Evolutionary conservation across 768 basidiomycete species (phyloP), one percentile per base, ranked within the genome.

Genomic region (Hysterangium stoloniferum): DNA sequence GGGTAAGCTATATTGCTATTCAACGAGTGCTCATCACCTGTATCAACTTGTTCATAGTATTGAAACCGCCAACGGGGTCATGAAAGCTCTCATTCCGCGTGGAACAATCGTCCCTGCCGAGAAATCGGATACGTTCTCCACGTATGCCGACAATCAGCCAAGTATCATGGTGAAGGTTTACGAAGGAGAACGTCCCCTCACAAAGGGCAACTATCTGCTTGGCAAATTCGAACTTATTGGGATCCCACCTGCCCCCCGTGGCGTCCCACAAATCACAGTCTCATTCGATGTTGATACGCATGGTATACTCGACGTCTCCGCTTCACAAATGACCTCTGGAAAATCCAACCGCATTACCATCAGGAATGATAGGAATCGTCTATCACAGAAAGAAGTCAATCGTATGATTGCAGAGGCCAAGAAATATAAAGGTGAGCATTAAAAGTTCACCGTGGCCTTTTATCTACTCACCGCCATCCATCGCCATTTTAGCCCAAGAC

Each of bases 361-460:
- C 71, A 95, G 95, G 70, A 2, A 41, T 41, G 91, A 95, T 67
- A 93, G 92, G 73, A 91, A 90, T 38, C 88, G 94, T 71, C 81
- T 92, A 20, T 78, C 74, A 41, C 81, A 85, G 57, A 88, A 91
- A 55, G 88, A 96, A 54, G 95, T 96, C 54, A 93, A 95, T 62
- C 87, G 91, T 54, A 96, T 95, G 93, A 86, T 96, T 51, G 78
- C 73, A 28, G 93, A 96, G 59, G 92, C 91, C 4, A 91, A 97
- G 75, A 83, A 92, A 61, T 94, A 86, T 58, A 85, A 85, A 1
- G 66, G 76, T 8, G 85, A 87, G 67, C 87, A 90, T 52, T 31
- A 1, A 2, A 47, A n/a, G n/a, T n/a, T n/a, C n/a, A n/a, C n/a
- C n/a, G n/a, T n/a, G n/a, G n/a, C n/a, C n/a, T n/a, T n/a, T n/a